phyloP scores from a whole-genome alignment of 352 stramenopile genomes.

The Phytophthora colocasiae region DNA sequence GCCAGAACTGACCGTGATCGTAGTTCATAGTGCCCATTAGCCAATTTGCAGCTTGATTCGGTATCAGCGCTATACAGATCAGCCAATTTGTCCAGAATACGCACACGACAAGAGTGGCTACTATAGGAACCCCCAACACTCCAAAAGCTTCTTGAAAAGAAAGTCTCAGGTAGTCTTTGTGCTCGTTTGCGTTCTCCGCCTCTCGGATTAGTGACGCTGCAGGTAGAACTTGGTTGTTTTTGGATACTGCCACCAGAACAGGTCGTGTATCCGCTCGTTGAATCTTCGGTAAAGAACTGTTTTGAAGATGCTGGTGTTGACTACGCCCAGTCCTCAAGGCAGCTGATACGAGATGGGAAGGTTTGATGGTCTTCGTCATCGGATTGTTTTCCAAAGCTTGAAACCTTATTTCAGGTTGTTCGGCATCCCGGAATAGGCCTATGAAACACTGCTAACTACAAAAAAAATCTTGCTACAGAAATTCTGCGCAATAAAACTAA shows the following conservation, averaged over 20 bases:
- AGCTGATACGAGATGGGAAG: background rate
- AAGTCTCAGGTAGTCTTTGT: background rate
- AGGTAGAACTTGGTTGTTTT: slow-evolving; percentile 16
- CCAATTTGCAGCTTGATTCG: slow-evolving; percentile 30
- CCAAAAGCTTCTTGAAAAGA: slow-evolving; percentile 27
- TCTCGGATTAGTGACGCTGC: background rate
- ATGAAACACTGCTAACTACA: too few relatives aligned
- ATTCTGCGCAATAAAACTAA: too few relatives aligned
- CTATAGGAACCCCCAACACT: slow-evolving; percentile 14
- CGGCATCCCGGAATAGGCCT: too few relatives aligned
- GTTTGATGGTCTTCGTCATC: slow-evolving; percentile 8
- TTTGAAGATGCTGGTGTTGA: background rate
- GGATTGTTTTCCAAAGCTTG: too few relatives aligned
- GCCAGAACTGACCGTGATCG: slow-evolving; percentile 33
- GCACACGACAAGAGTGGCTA: slow-evolving; percentile 20
- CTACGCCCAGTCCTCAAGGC: background rate
- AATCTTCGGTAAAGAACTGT: background rate
- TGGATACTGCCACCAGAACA: slow-evolving; percentile 1
- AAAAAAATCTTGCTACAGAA: too few relatives aligned
- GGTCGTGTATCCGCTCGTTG: background rate
- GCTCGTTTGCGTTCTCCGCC: background rate
- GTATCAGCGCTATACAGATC: slow-evolving; percentile 18
- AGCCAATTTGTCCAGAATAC: slow-evolving; percentile 31
- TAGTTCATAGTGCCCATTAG: slow-evolving; percentile 33
- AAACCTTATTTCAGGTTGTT: too few relatives aligned